A percentile compares a stretch with the other conserved stretches of the same genome.
Conservation (phyloP, 768 basidiomycete genomes). For the Boletus barrowsii region DNA sequence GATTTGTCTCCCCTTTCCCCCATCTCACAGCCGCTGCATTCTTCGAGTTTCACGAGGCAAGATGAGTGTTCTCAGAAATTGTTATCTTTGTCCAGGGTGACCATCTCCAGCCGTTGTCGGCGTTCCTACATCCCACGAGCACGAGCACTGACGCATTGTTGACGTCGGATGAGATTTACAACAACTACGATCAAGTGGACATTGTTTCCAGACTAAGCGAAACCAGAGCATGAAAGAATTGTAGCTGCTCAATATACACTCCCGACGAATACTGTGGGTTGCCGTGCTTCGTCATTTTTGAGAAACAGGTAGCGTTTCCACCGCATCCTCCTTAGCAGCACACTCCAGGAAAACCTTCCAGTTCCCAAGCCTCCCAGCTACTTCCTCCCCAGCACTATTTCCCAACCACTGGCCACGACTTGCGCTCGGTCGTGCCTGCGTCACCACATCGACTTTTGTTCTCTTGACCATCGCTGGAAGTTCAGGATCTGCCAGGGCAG, state of each 20-base stretch:
- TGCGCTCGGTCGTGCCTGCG: not conserved
- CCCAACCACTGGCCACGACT: not conserved
- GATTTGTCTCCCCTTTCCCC: not conserved
- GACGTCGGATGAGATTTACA: conserved; percentile 68
- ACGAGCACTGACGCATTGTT: conserved; percentile 60
- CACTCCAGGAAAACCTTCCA: conserved; percentile 3
- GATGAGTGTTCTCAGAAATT: not conserved
- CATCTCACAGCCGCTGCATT: conserved; percentile 52
- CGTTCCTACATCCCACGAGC: conserved; percentile 60
- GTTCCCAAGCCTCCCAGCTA: conserved; percentile 1
- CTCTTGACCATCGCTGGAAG: conserved; percentile 3
- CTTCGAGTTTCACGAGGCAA: conserved; percentile 65
- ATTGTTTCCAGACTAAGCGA: conserved; percentile 32
- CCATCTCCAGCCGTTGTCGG: conserved; percentile 48
- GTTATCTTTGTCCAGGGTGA: not conserved
- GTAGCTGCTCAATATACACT: no score
- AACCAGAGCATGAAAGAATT: no score
- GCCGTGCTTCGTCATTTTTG: not conserved
- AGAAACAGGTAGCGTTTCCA: conserved; percentile 6
- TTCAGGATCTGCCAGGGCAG: conserved; percentile 9
- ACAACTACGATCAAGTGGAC: conserved; percentile 64
- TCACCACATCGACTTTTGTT: not conserved
- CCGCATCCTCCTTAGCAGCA: not conserved
- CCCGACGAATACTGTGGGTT: no score
- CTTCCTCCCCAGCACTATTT: conserved; percentile 4